Evolutionary conservation across 441 rosid species (phyloP), one percentile per base, ranked within the genome.

Genomic region (Corymbia citriodora): DNA sequence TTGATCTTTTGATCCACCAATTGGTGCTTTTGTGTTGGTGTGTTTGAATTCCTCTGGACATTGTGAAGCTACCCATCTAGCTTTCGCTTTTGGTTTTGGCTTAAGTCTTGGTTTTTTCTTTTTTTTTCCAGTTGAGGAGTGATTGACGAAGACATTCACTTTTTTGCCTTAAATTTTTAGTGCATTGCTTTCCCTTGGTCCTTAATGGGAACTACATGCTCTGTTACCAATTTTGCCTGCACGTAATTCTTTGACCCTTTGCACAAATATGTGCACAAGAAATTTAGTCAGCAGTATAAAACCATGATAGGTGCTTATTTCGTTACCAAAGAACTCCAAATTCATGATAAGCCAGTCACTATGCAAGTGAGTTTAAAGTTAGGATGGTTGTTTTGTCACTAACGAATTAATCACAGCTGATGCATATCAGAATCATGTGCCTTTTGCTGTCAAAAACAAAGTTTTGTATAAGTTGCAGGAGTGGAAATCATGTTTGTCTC

Each of bases 251-350:
- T 95, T 96, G 89, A 95, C 92, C 89, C 72, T 48, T 87, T 87
- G 59, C 86, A 48, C 94, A 96, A 99, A 96, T 98, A 98, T 91
- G 99, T 96, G 91, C 97, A 96, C 89, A 98, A 96, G 93, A 97
- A 94, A 95, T 98, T 98, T 65, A 96, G 98, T 92, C 99, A 96
- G 92, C 99, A 97, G 93, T 98, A 98, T 90, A 98, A 97, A 92
- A 99, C 99, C 45, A 97, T 99, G 11, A 98, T 98, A 88, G 99
- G 99, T 90, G 99, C 99, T 53, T 99, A 98, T 94, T 98, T 98
- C 88, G 97, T 98, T 68, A 98, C 99, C 88, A 98, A 97, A 92
- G 99, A 98, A 90, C 97, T 98, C 89, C 99, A 93, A 89, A 95
- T 98, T 91, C 99, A 96, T 68, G 99, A 98, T 89, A 94, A 94